phyloP scores from a whole-genome alignment of 2,329 filamentous ascomycete species.

The Diaporthe eres region DNA sequence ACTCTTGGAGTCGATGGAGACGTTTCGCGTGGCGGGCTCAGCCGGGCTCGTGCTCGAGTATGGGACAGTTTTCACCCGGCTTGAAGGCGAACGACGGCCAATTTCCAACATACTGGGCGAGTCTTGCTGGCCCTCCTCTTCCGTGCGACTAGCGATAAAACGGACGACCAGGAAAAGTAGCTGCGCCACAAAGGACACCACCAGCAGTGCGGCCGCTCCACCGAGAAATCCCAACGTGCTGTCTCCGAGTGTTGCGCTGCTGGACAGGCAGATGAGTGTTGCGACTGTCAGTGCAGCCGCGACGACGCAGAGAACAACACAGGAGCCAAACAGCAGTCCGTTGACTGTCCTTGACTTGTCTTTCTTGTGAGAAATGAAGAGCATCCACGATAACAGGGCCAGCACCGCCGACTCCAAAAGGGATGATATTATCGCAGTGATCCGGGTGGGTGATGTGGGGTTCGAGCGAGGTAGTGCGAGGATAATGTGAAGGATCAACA shows the following conservation, averaged over 20 bases:
- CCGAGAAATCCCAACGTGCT: constrained; percentile 56
- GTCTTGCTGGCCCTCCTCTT: constrained; percentile 47
- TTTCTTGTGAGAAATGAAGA: constrained; percentile 47
- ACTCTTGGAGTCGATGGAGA: constrained; percentile 55
- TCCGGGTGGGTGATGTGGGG: constrained; percentile 50
- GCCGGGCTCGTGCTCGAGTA: constrained; percentile 62
- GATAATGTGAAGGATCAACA: constrained; percentile 57
- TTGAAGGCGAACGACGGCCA: constrained; percentile 49
- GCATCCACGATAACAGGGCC: constrained; percentile 52
- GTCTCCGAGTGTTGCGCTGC: constrained; percentile 52
- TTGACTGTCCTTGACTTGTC: constrained; percentile 45
- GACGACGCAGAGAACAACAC: constrained; percentile 58
- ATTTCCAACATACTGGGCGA: constrained; percentile 53
- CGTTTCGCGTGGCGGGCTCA: constrained; percentile 50
- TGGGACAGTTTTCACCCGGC: constrained; percentile 66
- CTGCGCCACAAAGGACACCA: constrained; percentile 61
- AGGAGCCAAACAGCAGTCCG: constrained; percentile 54
- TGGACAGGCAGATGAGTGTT: constrained; percentile 58
- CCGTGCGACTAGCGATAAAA: constrained; percentile 56
- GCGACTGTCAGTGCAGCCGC: constrained; percentile 62
- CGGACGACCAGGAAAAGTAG: constrained; percentile 63
- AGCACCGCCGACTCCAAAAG: constrained; percentile 55
- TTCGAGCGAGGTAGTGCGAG: constrained; percentile 53
- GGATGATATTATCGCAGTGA: constrained; percentile 56
- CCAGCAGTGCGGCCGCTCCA: constrained; percentile 61